Evolutionary conservation across 441 rosid species (phyloP).

Genomic region (Populus trichocarpa): DNA sequence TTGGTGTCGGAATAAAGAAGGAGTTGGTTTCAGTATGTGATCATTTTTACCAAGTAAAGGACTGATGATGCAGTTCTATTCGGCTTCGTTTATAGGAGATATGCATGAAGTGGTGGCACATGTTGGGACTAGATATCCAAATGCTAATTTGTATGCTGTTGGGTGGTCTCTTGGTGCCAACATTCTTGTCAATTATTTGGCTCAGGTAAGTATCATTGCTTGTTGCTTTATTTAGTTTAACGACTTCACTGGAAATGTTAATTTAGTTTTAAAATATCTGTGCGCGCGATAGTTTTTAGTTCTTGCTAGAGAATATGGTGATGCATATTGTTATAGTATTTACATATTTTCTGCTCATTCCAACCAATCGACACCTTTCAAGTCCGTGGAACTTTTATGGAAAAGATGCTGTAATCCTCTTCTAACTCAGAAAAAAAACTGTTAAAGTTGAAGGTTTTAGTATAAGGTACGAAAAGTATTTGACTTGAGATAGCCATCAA

Average conservation of each 20-base stretch:
- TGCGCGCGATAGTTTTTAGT: not conserved
- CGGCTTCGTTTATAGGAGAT: slow-evolving; percentile 89
- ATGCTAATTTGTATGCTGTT: slow-evolving; percentile 73
- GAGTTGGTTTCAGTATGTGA: not conserved
- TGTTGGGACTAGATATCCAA: slow-evolving; percentile 51
- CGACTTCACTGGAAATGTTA: not conserved
- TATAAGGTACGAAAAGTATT: not conserved
- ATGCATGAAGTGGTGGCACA: slow-evolving; percentile 58
- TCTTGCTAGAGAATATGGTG: not conserved
- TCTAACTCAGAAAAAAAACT: not conserved
- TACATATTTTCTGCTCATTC: not conserved
- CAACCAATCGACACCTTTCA: not conserved
- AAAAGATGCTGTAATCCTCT: not conserved
- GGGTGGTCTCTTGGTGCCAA: slow-evolving; percentile 97
- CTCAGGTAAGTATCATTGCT: slow-evolving; percentile 36
- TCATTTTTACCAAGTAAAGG: not conserved
- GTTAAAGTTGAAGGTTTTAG: not conserved
- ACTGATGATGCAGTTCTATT: slow-evolving; percentile 80
- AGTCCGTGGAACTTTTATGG: not conserved
- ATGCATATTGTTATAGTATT: not conserved
- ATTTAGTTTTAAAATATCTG: not conserved
- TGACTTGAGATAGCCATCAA: not conserved
- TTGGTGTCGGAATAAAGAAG: not conserved
- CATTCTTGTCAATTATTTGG: slow-evolving; percentile 80
- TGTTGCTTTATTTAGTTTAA: not conserved